Evolutionary conservation across 2,329 filamentous ascomycete species (phyloP).

Genomic region (Exophiala alcalophila): DNA sequence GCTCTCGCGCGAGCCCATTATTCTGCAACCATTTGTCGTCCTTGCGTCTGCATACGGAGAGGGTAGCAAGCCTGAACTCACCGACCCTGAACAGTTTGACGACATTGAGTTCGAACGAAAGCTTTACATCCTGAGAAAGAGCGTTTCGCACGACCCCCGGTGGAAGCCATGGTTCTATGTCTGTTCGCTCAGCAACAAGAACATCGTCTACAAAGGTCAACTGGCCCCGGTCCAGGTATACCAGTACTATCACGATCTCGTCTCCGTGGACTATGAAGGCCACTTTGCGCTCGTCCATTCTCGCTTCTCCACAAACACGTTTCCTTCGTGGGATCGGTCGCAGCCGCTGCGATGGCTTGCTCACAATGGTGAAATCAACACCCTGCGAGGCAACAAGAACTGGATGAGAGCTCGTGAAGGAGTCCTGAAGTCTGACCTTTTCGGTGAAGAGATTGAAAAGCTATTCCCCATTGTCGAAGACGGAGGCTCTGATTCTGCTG

Average conservation of each 20-base stretch:
- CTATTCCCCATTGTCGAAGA: slow-evolving; percentile 96
- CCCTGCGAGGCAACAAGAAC: slow-evolving; percentile 95
- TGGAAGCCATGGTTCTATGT: slow-evolving; percentile 99
- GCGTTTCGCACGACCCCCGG: slow-evolving; percentile 88
- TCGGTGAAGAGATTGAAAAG: slow-evolving; percentile 84
- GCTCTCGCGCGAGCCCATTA: slow-evolving; percentile 88
- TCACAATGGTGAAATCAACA: slow-evolving; percentile 99
- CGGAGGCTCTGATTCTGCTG: slow-evolving; percentile 92
- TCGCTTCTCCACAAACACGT: slow-evolving; percentile 96
- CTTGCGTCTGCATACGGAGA: slow-evolving; percentile 78
- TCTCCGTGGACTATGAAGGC: slow-evolving; percentile 94
- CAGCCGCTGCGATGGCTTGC: slow-evolving; percentile 95
- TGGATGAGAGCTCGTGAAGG: slow-evolving; percentile 98
- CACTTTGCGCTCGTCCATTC: slow-evolving; percentile 97
- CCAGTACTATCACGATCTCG: slow-evolving; percentile 94
- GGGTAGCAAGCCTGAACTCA: slow-evolving; percentile 72
- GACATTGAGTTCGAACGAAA: slow-evolving; percentile 85
- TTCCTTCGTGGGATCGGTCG: slow-evolving; percentile 96
- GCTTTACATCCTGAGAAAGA: slow-evolving; percentile 91
- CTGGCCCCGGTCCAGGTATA: slow-evolving; percentile 93
- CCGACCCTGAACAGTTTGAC: slow-evolving; percentile 77
- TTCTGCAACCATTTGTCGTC: slow-evolving; percentile 93
- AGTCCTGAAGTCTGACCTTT: slow-evolving; percentile 87
- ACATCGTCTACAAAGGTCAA: slow-evolving; percentile 99
- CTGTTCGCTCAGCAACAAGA: slow-evolving; percentile 94